Percentiles rank a stretch among this genome's conserved stretches.
Conservation (phyloP, 2,329 filamentous ascomycete species). For the Chaetomiaceae sp. region DNA sequence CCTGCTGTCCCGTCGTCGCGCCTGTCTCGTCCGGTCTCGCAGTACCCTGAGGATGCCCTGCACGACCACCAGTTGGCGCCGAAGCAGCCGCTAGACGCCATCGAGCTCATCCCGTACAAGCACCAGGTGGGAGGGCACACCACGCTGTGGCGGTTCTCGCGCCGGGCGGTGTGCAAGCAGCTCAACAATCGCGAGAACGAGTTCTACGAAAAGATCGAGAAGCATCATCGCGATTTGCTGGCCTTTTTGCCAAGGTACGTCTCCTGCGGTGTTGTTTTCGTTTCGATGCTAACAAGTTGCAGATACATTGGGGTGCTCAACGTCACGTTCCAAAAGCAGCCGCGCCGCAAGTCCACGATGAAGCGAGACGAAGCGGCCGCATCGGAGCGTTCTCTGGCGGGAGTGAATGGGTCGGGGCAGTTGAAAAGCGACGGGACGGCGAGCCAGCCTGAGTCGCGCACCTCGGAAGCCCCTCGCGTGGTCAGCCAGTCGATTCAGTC, state of each 20-base stretch:
- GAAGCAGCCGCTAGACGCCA: slow-evolving; percentile 72
- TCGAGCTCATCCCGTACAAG: slow-evolving; percentile 93
- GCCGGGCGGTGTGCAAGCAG: slow-evolving; percentile 94
- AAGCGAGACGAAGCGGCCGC: slow-evolving; percentile 45
- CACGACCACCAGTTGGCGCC: slow-evolving; percentile 49
- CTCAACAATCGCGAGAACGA: slow-evolving; percentile 97
- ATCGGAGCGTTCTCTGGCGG: slow-evolving; percentile 35
- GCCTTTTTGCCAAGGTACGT: slow-evolving; percentile 81
- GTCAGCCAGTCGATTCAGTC: slow-evolving; percentile 73
- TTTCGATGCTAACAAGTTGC: slow-evolving; percentile 24
- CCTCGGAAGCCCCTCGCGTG: slow-evolving; percentile 36
- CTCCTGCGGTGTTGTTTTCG: neutral
- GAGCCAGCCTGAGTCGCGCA: slow-evolving; percentile 14
- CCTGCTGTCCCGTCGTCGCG: slow-evolving; percentile 31
- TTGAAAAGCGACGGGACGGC: slow-evolving; percentile 22
- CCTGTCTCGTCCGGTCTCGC: slow-evolving; percentile 37
- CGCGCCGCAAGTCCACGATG: slow-evolving; percentile 58
- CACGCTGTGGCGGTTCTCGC: slow-evolving; percentile 92
- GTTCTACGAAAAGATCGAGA: slow-evolving; percentile 96
- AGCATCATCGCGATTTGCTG: slow-evolving; percentile 81
- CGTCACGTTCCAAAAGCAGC: slow-evolving; percentile 85
- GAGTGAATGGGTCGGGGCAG: slow-evolving; percentile 27
- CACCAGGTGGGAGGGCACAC: slow-evolving; percentile 98
- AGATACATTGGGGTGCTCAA: slow-evolving; percentile 97
- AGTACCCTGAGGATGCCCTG: slow-evolving; percentile 45